A percentile compares a stretch with the other conserved stretches of the same genome.
phyloP scores from a whole-genome alignment of 257 asterid species.

The Capsicum rhomboideum region DNA sequence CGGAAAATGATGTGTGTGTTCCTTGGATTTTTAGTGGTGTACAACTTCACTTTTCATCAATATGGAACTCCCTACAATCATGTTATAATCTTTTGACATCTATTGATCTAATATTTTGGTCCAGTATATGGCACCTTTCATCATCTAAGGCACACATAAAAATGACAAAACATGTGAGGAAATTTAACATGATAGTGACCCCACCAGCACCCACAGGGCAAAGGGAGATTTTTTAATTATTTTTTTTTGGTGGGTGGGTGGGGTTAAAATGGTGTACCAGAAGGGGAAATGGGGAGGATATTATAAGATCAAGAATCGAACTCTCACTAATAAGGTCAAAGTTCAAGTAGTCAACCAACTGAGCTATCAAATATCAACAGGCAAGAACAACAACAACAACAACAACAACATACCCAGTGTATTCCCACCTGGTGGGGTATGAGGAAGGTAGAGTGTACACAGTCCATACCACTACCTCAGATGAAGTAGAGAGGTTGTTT shows the following conservation, averaged over 20 bases:
- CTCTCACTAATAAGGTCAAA: too few relatives aligned
- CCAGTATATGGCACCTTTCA: background rate
- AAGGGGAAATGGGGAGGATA: too few relatives aligned
- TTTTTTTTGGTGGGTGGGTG: too few relatives aligned
- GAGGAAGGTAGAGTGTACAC: too few relatives aligned
- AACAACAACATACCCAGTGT: too few relatives aligned
- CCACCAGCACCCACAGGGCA: background rate
- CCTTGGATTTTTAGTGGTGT: background rate
- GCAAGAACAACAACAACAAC: too few relatives aligned
- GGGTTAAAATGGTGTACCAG: too few relatives aligned
- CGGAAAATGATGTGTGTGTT: background rate
- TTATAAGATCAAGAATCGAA: too few relatives aligned
- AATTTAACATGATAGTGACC: background rate
- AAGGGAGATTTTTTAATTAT: background rate
- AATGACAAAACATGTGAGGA: constrained; percentile 1
- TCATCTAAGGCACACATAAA: background rate
- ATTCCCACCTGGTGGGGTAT: too few relatives aligned
- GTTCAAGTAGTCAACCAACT: too few relatives aligned
- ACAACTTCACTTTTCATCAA: background rate
- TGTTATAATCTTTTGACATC: background rate
- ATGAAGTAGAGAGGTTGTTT: too few relatives aligned
- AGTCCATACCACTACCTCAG: too few relatives aligned
- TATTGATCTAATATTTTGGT: background rate
- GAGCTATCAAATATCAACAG: background rate
- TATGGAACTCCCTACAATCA: background rate